A percentile compares a stretch with the other conserved stretches of the same genome.
phyloP scores from a whole-genome alignment of 768 basidiomycete genomes.

The Tricholoma furcatifolium region DNA sequence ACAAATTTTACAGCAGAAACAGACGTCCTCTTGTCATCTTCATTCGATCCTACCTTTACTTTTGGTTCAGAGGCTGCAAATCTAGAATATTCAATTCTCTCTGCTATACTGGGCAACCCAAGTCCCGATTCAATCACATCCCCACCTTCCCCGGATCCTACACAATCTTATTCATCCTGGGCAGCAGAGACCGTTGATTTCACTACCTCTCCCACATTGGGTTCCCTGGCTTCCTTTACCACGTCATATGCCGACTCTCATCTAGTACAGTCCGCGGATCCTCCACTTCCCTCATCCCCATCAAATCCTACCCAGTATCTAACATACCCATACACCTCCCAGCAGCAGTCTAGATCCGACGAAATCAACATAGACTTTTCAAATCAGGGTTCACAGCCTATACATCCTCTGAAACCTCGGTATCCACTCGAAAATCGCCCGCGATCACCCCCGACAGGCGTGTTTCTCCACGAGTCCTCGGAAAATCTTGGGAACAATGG shows the following conservation, averaged over 20 bases:
- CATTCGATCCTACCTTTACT: conserved; percentile 60
- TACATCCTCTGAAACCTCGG: conserved; percentile 52
- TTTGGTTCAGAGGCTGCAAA: conserved; percentile 92
- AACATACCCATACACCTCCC: conserved; percentile 42
- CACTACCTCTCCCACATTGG: conserved; percentile 33
- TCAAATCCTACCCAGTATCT: conserved; percentile 41
- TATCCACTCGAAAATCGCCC: conserved; percentile 47
- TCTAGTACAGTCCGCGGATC: conserved; percentile 35
- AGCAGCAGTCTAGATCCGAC: conserved; percentile 32
- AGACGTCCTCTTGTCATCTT: conserved; percentile 59
- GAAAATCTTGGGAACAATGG: conserved; percentile 20
- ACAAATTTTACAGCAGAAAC: conserved; percentile 52
- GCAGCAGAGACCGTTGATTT: conserved; percentile 41
- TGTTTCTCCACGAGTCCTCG: conserved; percentile 30
- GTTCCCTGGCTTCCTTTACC: conserved; percentile 23
- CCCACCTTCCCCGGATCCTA: conserved; percentile 38
- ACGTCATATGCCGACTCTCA: conserved; percentile 36
- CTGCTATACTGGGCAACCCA: conserved; percentile 82
- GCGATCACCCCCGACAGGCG: conserved; percentile 36
- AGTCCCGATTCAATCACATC: conserved; percentile 49
- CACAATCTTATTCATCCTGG: conserved; percentile 40
- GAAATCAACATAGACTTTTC: conserved; percentile 34
- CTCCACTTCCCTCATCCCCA: conserved; percentile 31
- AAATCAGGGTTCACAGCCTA: conserved; percentile 23
- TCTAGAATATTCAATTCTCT: conserved; percentile 92